Evolutionary conservation across 106 monocot genomes (phyloP), one percentile per base, ranked within the genome.

Genomic region (Amphibolis antarctica): DNA sequence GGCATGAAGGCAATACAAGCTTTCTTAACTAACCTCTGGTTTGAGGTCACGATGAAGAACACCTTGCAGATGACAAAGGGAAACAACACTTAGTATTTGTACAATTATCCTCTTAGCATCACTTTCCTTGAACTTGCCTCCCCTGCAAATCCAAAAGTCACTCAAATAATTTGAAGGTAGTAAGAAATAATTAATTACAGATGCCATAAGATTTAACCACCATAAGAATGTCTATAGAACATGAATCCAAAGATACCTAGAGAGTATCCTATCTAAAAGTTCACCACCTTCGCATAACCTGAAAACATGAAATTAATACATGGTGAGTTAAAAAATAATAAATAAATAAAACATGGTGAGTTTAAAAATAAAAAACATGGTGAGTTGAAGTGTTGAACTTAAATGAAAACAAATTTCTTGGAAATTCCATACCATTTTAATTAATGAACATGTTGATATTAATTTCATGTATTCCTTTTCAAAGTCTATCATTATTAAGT

Each of bases 211-310:
- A 5, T 28, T 13, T 29, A 58, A 58, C 23, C 12, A 55, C 0
- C 7, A 4, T 12, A 54, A 64, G 15, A 55, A 62, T 54, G 10
- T 9, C n/a, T 49, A 20, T 0, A 47, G 12, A 13, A 62, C 15
- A 47, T 23, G 50, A 28, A 43, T 56, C n/a, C 42, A 45, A 25
- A 76, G 12, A n/a, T 85, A 98, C 96, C 96, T 86, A 36, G 84
- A 77, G 50, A 98, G 76, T 61, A 98, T 98, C 58, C 76, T 98
- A 47, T 98, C 96, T 58, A 98, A 73, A 14, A 98, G 68, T 71
- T 98, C 96, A 31, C 96, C 96, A 49, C 96, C 96, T 81, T 63
- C 91, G 73, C 96, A 98, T 63, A 98, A 76, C 78, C 96, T 98
- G 79, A 69, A 77, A 18, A 27, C 13, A 42, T 12, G 13, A 57